phyloP scores from a whole-genome alignment of 1,284 basidiomycete species.

The Coniferiporia sulphurascens region DNA sequence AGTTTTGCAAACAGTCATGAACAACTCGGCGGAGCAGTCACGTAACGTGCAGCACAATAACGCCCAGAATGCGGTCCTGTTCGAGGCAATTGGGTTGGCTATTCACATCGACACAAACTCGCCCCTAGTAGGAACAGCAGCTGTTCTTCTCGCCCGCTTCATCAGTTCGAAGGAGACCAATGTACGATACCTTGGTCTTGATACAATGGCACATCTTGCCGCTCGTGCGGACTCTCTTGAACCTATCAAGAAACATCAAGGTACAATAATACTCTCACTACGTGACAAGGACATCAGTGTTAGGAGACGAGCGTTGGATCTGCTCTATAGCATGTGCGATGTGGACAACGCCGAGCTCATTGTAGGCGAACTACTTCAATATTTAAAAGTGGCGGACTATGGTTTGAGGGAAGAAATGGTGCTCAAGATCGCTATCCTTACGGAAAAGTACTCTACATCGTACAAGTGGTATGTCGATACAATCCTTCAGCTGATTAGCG shows the following conservation, averaged over 20 bases:
- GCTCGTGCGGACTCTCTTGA: conserved; percentile 87
- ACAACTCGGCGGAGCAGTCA: conserved; percentile 87
- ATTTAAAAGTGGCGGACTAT: conserved; percentile 93
- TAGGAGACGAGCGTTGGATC: conserved; percentile 87
- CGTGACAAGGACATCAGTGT: conserved; percentile 98
- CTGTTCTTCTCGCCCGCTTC: conserved; percentile 88
- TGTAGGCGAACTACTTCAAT: conserved; percentile 90
- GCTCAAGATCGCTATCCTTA: conserved; percentile 95
- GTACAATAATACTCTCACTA: conserved; percentile 90
- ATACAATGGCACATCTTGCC: conserved; percentile 98
- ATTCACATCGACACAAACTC: conserved; percentile 96
- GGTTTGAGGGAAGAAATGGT: conserved; percentile 97
- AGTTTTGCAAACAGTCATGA: conserved; percentile 88
- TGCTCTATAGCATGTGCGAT: conserved; percentile 99
- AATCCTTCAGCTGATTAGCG: conserved; percentile 90
- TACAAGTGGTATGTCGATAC: conserved; percentile 98
- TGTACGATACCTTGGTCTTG: conserved; percentile 94
- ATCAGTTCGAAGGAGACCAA: conserved; percentile 99
- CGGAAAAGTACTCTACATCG: conserved; percentile 93
- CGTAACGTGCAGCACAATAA: conserved; percentile 98
- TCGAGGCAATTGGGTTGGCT: conserved; percentile 95
- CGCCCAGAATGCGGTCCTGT: conserved; percentile 96
- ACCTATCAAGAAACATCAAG: conserved; percentile 93
- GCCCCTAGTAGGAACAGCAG: conserved; percentile 84
- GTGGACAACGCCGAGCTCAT: conserved; percentile 91